Base-by-base conservation (phyloP, 2,329 filamentous ascomycete species). In the Neofusicoccum umdonicola region DNA sequence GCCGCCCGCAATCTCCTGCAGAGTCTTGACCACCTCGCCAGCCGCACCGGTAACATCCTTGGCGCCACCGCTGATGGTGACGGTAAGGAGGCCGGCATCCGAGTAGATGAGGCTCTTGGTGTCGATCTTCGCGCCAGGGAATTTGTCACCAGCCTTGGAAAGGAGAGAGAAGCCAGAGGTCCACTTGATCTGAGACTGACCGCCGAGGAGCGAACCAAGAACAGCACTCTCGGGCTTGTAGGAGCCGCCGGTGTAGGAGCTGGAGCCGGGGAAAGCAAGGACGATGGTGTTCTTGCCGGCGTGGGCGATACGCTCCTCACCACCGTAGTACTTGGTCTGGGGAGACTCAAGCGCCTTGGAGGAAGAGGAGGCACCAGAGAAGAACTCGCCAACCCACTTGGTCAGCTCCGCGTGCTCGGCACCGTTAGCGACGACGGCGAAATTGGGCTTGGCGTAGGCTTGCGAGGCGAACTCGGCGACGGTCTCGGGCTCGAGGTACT, bases 341-440 rank as follows among this genome's bases (percentile, higher is more conserved):
- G 87, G 80, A 67, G 83, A 81, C 76, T 87, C 85, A 68, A 90
- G 80, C 45, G 81, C 71, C 80, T 78, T 76, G 68, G 83, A 79
- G 73, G 71, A 60, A 75, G 74, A 71, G 83, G 89, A 85, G 57
- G 90, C 83, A 66, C 85, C 84, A 77, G 88, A 87, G 85, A 99
- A 98, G 86, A 97, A 97, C 77, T 96, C 88, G 75, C 88, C 87
- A 68, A 96, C 89, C 93, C 94, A 98, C 83, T 95, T 96, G 74
- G 86, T 85, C 70, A 98, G 83, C 68, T 91, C 88, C 65, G 84
- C 82, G 70, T 92, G 84, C 70, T 89, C 88, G 69, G 93, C 90
- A 69, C 95, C 95, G 73, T 96, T 96, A 73, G 91, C 92, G 69
- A 98, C 89, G 68, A 99, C 83, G 67, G 94, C 92, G 71, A 99